Evolutionary conservation across 208 protist species (phyloP).

Genomic region (Acanthamoeba royreba): DNA sequence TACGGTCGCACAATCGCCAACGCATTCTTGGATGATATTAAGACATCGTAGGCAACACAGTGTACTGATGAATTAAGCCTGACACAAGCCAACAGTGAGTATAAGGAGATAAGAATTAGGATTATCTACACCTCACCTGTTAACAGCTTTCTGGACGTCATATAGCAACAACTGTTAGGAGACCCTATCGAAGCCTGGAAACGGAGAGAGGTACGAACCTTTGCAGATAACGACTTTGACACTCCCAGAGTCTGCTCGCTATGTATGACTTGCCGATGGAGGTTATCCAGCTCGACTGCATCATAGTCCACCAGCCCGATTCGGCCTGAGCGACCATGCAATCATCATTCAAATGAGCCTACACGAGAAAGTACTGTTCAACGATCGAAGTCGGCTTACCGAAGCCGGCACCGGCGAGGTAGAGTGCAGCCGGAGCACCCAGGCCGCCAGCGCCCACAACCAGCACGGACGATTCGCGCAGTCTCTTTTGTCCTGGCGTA

Average conservation of each 20-base stretch:
- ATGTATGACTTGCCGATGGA: conserved; percentile 70
- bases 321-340: neutral
- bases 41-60: neutral
- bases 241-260: neutral
- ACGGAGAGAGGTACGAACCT: neutral
- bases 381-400: neutral
- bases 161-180: no score
- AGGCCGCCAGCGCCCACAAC: conserved; percentile 75
- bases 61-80: no score
- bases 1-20: conserved; percentile 41
- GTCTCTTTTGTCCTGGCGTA: conserved; percentile 47
- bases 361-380: neutral
- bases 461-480: conserved; percentile 51
- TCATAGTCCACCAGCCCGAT: conserved; percentile 75
- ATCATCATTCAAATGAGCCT: neutral
- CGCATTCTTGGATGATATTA: conserved; percentile 56
- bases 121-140: no score
- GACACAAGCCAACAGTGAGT: no score
- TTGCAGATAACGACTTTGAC: neutral
- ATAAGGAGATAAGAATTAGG: neutral
- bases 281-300: conserved; percentile 63
- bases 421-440: conserved; percentile 67
- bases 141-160: neutral
- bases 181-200: no score
- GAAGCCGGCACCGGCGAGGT: conserved; percentile 69